Evolutionary conservation across 345 rosid species (phyloP).

Genomic region (Eucalyptus cloeziana): DNA sequence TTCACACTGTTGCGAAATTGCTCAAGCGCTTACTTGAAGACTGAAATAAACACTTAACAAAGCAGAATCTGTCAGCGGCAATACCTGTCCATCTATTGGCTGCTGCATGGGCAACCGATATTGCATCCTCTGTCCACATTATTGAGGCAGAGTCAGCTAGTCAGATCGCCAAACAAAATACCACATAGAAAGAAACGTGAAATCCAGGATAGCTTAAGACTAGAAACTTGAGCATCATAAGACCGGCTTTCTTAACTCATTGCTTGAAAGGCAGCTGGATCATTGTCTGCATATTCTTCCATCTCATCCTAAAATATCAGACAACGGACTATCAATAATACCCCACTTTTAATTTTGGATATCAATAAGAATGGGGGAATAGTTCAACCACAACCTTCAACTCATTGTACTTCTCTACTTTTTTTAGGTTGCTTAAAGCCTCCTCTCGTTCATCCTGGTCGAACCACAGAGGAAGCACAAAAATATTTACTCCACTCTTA

Average conservation of each 20-base stretch:
- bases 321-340: neutral
- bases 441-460: conserved; percentile 62
- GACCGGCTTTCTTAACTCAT: conserved; percentile 43
- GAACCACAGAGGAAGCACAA: neutral
- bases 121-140: conserved; percentile 44
- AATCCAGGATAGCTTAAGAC: neutral
- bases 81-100: conserved; percentile 98
- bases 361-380: neutral
- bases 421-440: conserved; percentile 58
- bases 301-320: conserved; percentile 54
- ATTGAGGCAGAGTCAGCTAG: neutral
- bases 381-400: conserved; percentile 41
- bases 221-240: neutral
- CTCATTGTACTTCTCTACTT: conserved; percentile 50
- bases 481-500: neutral
- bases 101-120: conserved; percentile 67
- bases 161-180: neutral
- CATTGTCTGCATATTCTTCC: conserved; percentile 80
- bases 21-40: too few species aligned
- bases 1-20: too few species aligned
- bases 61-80: neutral
- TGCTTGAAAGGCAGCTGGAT: conserved; percentile 88
- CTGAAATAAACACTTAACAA: neutral
- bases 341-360: neutral
- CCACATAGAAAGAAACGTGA: neutral